phyloP scores from a whole-genome alignment of 257 asterid genomes.

The Dorcoceras hygrometricum region DNA sequence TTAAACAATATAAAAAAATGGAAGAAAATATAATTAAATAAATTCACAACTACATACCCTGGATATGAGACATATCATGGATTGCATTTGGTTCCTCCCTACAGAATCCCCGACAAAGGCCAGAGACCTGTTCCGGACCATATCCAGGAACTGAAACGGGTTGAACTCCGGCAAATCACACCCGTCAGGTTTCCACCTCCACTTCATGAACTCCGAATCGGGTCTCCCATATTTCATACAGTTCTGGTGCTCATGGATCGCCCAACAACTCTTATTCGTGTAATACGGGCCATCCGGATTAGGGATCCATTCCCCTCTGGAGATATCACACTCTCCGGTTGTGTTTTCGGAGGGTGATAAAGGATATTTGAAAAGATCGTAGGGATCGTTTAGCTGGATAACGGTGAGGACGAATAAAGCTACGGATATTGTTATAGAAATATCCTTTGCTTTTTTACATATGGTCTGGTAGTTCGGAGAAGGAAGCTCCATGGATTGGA shows the following conservation, averaged over 20 bases:
- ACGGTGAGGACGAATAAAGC: constrained; percentile 22
- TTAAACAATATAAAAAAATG: too few relatives aligned
- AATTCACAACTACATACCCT: constrained; percentile 42
- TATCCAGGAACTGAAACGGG: constrained; percentile 54
- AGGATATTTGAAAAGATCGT: not conserved
- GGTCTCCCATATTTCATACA: constrained; percentile 49
- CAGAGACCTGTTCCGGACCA: constrained; percentile 51
- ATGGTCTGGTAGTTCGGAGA: constrained; percentile 16
- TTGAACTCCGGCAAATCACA: constrained; percentile 56
- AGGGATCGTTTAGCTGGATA: constrained; percentile 17
- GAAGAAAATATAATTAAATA: not conserved
- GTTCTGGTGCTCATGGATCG: constrained; percentile 50
- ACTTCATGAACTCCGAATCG: constrained; percentile 33
- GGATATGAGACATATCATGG: constrained; percentile 69
- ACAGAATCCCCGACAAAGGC: constrained; percentile 80
- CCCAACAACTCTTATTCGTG: constrained; percentile 49
- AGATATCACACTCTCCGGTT: constrained; percentile 37
- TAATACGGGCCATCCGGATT: constrained; percentile 55
- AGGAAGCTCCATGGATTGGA: constrained; percentile 32
- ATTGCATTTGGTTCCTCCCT: constrained; percentile 72
- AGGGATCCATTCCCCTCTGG: constrained; percentile 60
- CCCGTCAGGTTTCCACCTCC: constrained; percentile 48
- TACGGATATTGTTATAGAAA: not conserved
- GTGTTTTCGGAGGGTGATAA: not conserved
- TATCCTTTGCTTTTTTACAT: constrained; percentile 6